Percentiles rank a stretch among this genome's conserved stretches.
phyloP scores from a whole-genome alignment of 1,139 yeast genomes.

The Geotrichum cucujoidarum region DNA sequence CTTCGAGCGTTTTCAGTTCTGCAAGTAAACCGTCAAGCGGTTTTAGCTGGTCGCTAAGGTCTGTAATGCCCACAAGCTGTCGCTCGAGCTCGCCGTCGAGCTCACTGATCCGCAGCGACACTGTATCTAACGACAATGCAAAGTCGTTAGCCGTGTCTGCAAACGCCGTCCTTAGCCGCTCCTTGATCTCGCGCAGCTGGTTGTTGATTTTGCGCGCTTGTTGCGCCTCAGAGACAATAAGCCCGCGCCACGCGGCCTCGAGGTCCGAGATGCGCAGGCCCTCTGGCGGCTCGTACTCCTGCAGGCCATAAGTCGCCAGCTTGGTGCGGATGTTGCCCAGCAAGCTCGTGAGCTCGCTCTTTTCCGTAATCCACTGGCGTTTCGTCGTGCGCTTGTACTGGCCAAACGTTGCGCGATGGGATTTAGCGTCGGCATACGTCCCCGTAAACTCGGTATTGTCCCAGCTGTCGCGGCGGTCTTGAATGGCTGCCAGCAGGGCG shows the following conservation, averaged over 20 bases:
- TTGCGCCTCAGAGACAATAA: constrained; percentile 35
- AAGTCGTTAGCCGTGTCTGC: constrained; percentile 40
- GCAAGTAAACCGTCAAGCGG: constrained; percentile 34
- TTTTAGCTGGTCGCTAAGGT: constrained; percentile 33
- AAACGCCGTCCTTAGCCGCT: constrained; percentile 47
- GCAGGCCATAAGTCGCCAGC: constrained; percentile 38
- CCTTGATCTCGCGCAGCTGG: constrained; percentile 36
- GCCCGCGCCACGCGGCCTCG: constrained; percentile 35
- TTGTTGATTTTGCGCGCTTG: constrained; percentile 36
- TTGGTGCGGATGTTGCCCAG: constrained; percentile 40
- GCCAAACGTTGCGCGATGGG: constrained; percentile 31
- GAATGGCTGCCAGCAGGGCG: constrained; percentile 31
- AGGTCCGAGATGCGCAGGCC: constrained; percentile 34
- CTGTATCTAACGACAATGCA: constrained; percentile 33
- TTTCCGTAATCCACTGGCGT: constrained; percentile 40
- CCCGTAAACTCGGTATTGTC: constrained; percentile 30
- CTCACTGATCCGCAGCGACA: constrained; percentile 33
- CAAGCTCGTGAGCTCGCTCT: constrained; percentile 37
- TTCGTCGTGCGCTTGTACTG: constrained; percentile 35
- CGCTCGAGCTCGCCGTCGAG: constrained; percentile 40
- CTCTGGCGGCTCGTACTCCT: constrained; percentile 37
- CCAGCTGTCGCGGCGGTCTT: constrained; percentile 28
- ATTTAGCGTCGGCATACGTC: constrained; percentile 35
- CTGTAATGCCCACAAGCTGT: constrained; percentile 36
- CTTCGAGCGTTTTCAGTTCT: constrained; percentile 31